These are phyloP conservation scores for Cryptosporidium ryanae DNA, from an alignment of 169 alveolate species.

Conservation along the genomic window DNA sequence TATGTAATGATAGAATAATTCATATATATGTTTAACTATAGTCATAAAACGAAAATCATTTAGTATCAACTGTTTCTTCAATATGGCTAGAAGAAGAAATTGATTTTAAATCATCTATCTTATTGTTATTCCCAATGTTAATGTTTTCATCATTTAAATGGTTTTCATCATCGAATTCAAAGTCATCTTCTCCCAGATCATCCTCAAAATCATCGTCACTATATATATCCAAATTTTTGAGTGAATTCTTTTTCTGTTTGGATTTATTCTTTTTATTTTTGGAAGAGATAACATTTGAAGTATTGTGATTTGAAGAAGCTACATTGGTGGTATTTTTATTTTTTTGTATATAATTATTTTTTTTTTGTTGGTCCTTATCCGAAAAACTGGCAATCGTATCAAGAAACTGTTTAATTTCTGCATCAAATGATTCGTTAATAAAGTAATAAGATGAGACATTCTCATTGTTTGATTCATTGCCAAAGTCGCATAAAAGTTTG, in stretches of 20 bases:
- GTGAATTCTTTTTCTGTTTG: not conserved
- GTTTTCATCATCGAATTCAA: too few relatives aligned
- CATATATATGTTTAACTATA: not conserved
- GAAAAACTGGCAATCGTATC: constrained; percentile 25
- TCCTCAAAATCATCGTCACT: too few relatives aligned
- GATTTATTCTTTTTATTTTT: not conserved
- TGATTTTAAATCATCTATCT: not conserved
- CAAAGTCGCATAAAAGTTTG: constrained; percentile 11
- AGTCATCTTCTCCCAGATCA: constrained; percentile 9
- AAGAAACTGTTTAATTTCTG: constrained; percentile 26
- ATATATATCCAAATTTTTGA: too few relatives aligned
- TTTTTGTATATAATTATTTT: not conserved
- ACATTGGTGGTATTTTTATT: not conserved
- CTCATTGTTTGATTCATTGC: not conserved
- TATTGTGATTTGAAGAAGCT: not conserved
- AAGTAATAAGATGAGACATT: not conserved
- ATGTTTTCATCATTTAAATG: not conserved
- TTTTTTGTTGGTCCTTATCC: constrained; percentile 5
- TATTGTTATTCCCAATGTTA: not conserved
- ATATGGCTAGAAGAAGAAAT: not conserved
- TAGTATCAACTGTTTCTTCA: not conserved
- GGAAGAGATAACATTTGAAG: not conserved
- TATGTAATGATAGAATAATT: not conserved
- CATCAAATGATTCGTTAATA: constrained; percentile 28
- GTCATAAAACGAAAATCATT: not conserved